Base-by-base conservation (phyloP, 2,329 filamentous ascomycete genomes). In the Paraphoma chrysanthemicola region DNA sequence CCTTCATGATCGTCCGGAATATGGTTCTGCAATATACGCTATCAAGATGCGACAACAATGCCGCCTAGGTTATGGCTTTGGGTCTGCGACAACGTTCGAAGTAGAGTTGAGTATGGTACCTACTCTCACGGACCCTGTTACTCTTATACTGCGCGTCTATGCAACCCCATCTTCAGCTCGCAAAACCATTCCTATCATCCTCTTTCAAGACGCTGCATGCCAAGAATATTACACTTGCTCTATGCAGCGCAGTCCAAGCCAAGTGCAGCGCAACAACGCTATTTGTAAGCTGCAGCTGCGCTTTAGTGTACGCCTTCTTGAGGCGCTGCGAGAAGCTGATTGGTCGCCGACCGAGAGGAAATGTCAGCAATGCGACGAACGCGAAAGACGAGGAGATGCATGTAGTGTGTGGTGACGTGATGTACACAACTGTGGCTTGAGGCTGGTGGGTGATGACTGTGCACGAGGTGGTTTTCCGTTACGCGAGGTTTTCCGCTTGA, bases 1-100 rank as follows among this genome's bases (percentile, higher is more conserved):
- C 66, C 44, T 66, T 69, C 62, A 67, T 66, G n/a, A 2, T 43
- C 57, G 48, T 11, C 33, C 5, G 23, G 23, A 23, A 23, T 23
- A 23, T 23, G 3, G 23, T 23, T 2, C 23, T 23, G 23, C 2
- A 23, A 5, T 23, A 23, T 23, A 23, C 23, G 23, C 23, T 23
- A 23, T 23, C 2, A 23, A 23, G 23, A 23, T 23, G 23, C 23
- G 5, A 23, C 5, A 5, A 23, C 2, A 5, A 2, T 23, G 23
- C 23, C 3, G 23, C 23, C 5, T 23, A 23, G 2, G 5, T 23
- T 23, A 23, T 23, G 23, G 23, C 23, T 23, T 23, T 23, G 23
- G 23, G 23, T 23, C 23, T 23, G 23, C 23, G 5, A 23, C 23
- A 23, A 2, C 23, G 23, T 23, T 23, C 5, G 23, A 23, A 23